These are phyloP conservation scores for Suhomyces maxii DNA, from an alignment of 1,139 yeast species.

Conservation along the genomic window DNA sequence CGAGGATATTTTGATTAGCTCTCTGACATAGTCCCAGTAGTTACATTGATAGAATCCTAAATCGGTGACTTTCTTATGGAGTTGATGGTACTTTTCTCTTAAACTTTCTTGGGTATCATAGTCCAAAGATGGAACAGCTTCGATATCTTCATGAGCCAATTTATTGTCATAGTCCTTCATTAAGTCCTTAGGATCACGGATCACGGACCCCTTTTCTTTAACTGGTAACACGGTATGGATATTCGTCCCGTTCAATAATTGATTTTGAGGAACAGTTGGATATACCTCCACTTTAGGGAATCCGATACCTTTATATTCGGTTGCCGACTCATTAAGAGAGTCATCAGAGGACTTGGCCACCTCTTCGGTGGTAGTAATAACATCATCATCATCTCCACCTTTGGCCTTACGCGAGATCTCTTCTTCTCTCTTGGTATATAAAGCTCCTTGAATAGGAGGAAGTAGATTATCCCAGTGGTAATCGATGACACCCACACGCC, in stretches of 20 bases:
- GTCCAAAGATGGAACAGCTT: constrained; percentile 62
- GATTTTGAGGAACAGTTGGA: constrained; percentile 54
- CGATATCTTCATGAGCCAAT: constrained; percentile 54
- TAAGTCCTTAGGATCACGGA: constrained; percentile 56
- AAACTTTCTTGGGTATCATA: constrained; percentile 61
- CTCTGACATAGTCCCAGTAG: constrained; percentile 70
- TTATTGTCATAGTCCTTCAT: constrained; percentile 59
- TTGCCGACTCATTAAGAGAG: neutral
- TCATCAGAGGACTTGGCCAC: constrained; percentile 13
- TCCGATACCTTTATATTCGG: constrained; percentile 29
- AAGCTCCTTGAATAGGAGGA: constrained; percentile 90
- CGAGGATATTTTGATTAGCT: constrained; percentile 57
- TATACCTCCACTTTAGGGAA: constrained; percentile 31
- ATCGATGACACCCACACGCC: constrained; percentile 64
- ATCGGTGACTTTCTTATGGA: constrained; percentile 56
- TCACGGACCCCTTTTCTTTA: constrained; percentile 26
- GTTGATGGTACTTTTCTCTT: constrained; percentile 55
- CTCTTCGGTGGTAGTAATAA: constrained; percentile 15
- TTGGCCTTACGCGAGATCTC: neutral
- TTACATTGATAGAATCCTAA: constrained; percentile 71
- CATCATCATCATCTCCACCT: constrained; percentile 13
- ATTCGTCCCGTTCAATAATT: constrained; percentile 38
- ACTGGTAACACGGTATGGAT: constrained; percentile 40
- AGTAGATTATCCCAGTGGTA: constrained; percentile 68
- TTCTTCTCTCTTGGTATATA: constrained; percentile 30